phyloP scores from a whole-genome alignment of 1,139 yeast genomes.

The Yamadazyma epiphylla region DNA sequence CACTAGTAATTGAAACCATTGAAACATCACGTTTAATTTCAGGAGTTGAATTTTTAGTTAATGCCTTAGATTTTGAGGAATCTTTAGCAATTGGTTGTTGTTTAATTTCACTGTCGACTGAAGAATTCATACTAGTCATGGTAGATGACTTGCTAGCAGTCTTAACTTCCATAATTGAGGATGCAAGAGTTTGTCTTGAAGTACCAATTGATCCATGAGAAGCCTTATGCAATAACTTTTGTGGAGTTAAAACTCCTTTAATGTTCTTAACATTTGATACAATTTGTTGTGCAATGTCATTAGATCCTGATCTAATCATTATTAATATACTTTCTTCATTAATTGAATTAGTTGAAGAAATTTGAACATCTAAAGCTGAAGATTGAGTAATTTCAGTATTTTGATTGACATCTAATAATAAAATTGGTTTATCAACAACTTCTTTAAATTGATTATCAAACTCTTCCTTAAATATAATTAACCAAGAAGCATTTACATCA shows the following conservation, averaged over 20 bases:
- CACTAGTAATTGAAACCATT: conserved; percentile 14
- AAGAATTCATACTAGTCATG: conserved; percentile 29
- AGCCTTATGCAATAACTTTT: conserved; percentile 14
- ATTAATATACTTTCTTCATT: conserved; percentile 25
- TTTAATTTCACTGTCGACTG: conserved; percentile 2
- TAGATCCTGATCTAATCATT: conserved; percentile 33
- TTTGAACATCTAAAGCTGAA: conserved; percentile 40
- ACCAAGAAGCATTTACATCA: conserved; percentile 31
- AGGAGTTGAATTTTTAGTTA: conserved; percentile 5
- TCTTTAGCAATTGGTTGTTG: neutral
- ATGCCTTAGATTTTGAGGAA: neutral
- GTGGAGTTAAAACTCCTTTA: conserved; percentile 20
- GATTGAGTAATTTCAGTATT: conserved; percentile 29
- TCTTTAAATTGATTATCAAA: conserved; percentile 27
- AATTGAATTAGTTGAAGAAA: conserved; percentile 29
- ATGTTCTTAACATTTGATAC: conserved; percentile 24
- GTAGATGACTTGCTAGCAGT: conserved; percentile 33
- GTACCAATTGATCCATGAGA: conserved; percentile 16
- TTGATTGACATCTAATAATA: conserved; percentile 28
- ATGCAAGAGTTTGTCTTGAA: conserved; percentile 32
- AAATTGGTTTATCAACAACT: conserved; percentile 33
- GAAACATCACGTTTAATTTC: conserved; percentile 14
- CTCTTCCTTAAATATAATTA: conserved; percentile 41
- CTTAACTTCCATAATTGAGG: conserved; percentile 32
- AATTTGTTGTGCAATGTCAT: conserved; percentile 23